phyloP scores from a whole-genome alignment of 306 rosid species.

The Vigna hirtella region DNA sequence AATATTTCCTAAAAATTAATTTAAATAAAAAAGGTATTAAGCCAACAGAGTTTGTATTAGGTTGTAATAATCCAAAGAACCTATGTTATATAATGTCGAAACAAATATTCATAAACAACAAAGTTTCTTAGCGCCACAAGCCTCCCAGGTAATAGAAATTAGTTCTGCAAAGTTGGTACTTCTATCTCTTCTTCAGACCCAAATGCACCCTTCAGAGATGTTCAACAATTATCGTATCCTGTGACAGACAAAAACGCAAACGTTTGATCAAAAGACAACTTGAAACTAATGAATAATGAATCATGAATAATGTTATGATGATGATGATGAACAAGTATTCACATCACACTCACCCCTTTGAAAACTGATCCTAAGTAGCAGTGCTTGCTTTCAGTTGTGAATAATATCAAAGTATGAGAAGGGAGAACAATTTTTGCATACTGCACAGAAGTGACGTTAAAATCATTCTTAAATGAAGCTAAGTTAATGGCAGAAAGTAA shows the following conservation, averaged over 20 bases:
- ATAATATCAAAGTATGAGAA: neutral
- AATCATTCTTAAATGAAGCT: neutral
- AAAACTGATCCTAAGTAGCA: neutral
- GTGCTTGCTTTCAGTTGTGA: neutral
- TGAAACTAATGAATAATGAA: neutral
- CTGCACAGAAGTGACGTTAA: neutral
- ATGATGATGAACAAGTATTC: neutral
- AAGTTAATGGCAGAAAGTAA: neutral
- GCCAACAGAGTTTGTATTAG: too few species aligned
- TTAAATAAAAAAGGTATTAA: too few species aligned
- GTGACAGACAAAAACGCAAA: neutral
- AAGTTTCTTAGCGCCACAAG: neutral
- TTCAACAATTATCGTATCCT: conserved; percentile 17
- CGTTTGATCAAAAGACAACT: neutral
- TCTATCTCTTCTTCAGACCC: neutral
- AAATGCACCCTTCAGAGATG: neutral
- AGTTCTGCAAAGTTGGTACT: neutral
- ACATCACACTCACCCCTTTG: conserved; percentile 1
- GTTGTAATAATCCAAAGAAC: neutral
- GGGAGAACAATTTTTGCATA: conserved; percentile 2
- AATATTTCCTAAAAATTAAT: too few species aligned
- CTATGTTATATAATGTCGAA: neutral
- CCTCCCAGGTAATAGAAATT: neutral
- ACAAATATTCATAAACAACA: neutral
- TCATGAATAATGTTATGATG: neutral